Evolutionary conservation across 176 grass and related monocot species (phyloP).

Genomic region (Oryza australiensis): DNA sequence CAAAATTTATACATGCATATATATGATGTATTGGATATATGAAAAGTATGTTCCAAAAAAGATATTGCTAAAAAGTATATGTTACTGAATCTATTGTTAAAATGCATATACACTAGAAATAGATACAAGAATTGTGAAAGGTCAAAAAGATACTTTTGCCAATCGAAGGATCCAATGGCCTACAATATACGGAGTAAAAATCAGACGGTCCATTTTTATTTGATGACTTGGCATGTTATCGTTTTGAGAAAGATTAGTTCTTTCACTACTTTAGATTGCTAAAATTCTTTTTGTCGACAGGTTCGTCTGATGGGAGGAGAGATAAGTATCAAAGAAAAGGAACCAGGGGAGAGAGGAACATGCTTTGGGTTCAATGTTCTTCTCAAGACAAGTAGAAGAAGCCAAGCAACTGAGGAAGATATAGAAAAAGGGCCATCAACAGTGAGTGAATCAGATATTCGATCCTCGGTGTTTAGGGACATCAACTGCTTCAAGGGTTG

Average conservation of each 20-base stretch:
- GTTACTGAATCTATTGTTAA: background rate
- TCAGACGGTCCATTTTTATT: too few relatives aligned
- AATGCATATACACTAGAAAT: background rate
- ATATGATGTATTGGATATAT: background rate
- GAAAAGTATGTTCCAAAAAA: background rate
- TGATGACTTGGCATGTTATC: too few relatives aligned
- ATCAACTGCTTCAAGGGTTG: slow-evolving; percentile 41
- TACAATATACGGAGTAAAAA: too few relatives aligned
- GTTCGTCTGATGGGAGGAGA: slow-evolving; percentile 91
- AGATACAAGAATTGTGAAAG: too few relatives aligned
- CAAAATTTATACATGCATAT: background rate
- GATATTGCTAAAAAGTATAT: background rate
- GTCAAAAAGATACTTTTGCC: too few relatives aligned
- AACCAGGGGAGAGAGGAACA: slow-evolving; percentile 55
- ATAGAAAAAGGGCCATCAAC: slow-evolving; percentile 22
- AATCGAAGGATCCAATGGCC: too few relatives aligned
- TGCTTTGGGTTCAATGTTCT: slow-evolving; percentile 82
- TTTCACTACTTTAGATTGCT: background rate
- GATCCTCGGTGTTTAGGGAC: slow-evolving; percentile 32
- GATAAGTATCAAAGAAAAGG: slow-evolving; percentile 74
- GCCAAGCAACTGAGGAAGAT: slow-evolving; percentile 9
- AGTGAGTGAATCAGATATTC: background rate
- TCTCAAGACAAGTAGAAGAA: slow-evolving; percentile 47
- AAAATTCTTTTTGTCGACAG: slow-evolving; percentile 16
- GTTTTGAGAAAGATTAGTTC: too few relatives aligned